A percentile compares a stretch with the other conserved stretches of the same genome.
Evolutionary conservation across 768 basidiomycete species (phyloP).

Genomic region (Lactarius psammicola): DNA sequence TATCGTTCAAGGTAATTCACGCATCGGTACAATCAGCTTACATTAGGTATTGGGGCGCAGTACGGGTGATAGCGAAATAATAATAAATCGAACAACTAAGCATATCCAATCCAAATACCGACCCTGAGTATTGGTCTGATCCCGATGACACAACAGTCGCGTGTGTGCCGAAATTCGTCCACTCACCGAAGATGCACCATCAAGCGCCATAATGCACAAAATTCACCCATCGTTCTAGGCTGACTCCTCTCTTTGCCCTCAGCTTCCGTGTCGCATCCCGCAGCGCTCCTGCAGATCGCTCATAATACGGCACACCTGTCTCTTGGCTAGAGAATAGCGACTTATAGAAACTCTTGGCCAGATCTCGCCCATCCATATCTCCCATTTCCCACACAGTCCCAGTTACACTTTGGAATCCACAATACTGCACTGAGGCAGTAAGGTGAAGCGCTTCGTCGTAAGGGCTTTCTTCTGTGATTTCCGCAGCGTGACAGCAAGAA

Average conservation of each 20-base stretch:
- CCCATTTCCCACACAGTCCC: not conserved
- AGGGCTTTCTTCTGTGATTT: not conserved
- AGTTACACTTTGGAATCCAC: not conserved
- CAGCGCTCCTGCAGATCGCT: not conserved
- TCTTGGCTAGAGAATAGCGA: not conserved
- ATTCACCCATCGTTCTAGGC: conserved; percentile 10
- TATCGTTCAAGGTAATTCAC: not conserved
- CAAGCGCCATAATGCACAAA: conserved; percentile 18
- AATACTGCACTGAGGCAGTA: not conserved
- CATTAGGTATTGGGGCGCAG: not conserved
- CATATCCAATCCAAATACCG: not conserved
- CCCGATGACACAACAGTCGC: not conserved
- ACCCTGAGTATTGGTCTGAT: not conserved
- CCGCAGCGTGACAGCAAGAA: not conserved
- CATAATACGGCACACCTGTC: not conserved
- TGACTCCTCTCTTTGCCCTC: not conserved
- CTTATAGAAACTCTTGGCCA: conserved; percentile 14
- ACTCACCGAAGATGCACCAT: no score
- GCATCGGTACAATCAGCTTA: not conserved
- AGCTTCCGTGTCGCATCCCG: not conserved
- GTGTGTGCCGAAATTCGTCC: no score
- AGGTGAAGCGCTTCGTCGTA: not conserved
- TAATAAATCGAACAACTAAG: not conserved
- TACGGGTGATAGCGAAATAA: not conserved
- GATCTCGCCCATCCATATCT: not conserved